phyloP scores from a whole-genome alignment of 768 basidiomycete species.

The Lactarius indigo region DNA sequence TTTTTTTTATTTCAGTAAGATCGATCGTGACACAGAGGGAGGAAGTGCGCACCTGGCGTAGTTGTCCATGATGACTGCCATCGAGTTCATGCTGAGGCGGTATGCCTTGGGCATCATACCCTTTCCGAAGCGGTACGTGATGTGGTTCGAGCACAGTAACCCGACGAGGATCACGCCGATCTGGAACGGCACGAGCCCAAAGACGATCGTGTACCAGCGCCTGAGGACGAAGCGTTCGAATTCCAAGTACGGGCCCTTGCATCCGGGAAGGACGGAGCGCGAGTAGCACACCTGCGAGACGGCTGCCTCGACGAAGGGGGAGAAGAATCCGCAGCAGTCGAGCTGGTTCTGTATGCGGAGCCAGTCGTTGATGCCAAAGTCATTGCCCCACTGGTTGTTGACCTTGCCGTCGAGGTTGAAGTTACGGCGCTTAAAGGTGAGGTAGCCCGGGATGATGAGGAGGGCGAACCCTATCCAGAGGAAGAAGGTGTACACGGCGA shows the following conservation, averaged over 20 bases:
- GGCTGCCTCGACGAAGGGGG: conserved; percentile 77
- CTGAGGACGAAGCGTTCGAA: conserved; percentile 54
- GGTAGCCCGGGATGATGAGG: conserved; percentile 71
- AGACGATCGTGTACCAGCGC: conserved; percentile 64
- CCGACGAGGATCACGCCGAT: conserved; percentile 58
- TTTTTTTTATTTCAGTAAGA: conserved; percentile 1
- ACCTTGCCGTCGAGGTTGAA: conserved; percentile 84
- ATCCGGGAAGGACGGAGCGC: conserved; percentile 66
- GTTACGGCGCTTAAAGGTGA: conserved; percentile 67
- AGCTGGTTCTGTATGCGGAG: conserved; percentile 71
- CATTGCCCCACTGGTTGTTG: conserved; percentile 71
- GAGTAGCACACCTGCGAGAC: conserved; percentile 72
- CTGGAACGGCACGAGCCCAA: conserved; percentile 66
- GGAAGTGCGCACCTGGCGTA: conserved; percentile 59
- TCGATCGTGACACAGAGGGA: background rate
- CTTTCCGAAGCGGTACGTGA: conserved; percentile 85
- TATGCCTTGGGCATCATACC: conserved; percentile 87
- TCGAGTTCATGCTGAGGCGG: conserved; percentile 64
- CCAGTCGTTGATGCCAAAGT: conserved; percentile 56
- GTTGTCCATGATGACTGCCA: conserved; percentile 83
- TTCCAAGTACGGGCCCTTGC: conserved; percentile 59
- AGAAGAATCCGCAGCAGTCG: conserved; percentile 77
- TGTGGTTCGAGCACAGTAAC: conserved; percentile 75
- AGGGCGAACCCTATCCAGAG: conserved; percentile 73
- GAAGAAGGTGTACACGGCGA: conserved; percentile 67